A percentile compares a stretch with the other conserved stretches of the same genome.
Conservation (phyloP, 345 rosid species). For the Salix purpurea region DNA sequence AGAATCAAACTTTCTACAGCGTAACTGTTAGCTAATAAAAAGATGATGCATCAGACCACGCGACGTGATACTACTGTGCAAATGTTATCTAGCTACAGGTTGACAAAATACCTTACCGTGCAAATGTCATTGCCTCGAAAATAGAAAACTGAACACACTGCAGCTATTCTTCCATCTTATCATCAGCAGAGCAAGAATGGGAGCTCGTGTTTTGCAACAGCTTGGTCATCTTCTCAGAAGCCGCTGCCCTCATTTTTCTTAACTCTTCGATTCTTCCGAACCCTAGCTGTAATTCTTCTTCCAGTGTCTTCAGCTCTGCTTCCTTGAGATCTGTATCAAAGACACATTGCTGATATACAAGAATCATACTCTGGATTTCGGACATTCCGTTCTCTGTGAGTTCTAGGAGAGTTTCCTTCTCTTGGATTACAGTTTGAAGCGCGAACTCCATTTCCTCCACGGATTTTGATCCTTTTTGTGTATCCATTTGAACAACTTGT, state of each 20-base stretch:
- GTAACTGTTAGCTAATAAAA: not conserved
- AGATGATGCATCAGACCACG: not conserved
- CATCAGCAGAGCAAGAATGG: conserved; percentile 22
- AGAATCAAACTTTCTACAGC: too few relatives aligned
- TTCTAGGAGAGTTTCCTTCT: conserved; percentile 54
- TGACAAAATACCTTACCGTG: conserved; percentile 3
- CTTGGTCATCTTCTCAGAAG: conserved; percentile 27
- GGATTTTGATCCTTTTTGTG: conserved; percentile 39
- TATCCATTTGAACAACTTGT: conserved; percentile 35
- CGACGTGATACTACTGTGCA: not conserved
- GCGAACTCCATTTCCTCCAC: conserved; percentile 46
- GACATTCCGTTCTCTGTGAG: conserved; percentile 43
- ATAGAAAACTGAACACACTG: conserved; percentile 29
- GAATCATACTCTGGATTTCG: conserved; percentile 44
- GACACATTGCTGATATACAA: conserved; percentile 53
- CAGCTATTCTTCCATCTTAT: conserved; percentile 47
- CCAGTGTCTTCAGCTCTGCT: conserved; percentile 42
- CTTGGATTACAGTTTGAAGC: conserved; percentile 39
- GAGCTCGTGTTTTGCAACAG: conserved; percentile 24
- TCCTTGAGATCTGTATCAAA: conserved; percentile 49
- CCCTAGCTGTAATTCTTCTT: conserved; percentile 39
- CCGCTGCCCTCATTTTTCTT: conserved; percentile 23
- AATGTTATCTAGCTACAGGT: not conserved
- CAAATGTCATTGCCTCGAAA: conserved; percentile 39
- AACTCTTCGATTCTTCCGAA: conserved; percentile 38